phyloP scores from a whole-genome alignment of 2,329 filamentous ascomycete genomes.

The Aspergillus floridensis region DNA sequence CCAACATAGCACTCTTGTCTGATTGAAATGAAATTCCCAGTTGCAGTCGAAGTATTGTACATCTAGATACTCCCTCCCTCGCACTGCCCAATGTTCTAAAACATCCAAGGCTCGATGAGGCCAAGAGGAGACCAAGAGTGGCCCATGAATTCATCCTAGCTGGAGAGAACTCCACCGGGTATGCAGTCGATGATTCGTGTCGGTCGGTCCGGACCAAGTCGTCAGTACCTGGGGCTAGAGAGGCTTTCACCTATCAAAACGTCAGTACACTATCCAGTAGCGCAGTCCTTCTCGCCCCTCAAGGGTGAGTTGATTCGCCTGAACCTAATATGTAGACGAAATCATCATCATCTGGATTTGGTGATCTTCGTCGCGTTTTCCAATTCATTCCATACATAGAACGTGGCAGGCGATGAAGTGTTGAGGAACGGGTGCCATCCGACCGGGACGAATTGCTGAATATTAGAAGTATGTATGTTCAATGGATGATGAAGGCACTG shows the following conservation, averaged over 20 bases:
- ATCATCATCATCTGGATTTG: not conserved
- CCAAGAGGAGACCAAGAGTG: constrained; percentile 5
- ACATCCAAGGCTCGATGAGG: constrained; percentile 2
- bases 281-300: not conserved
- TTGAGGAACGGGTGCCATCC: not conserved
- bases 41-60: not conserved
- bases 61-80: not conserved
- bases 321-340: constrained; percentile 6
- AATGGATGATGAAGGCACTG: too few species aligned
- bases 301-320: constrained; percentile 10
- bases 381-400: not conserved
- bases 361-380: constrained; percentile 1
- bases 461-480: too few species aligned
- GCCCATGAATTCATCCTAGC: constrained; percentile 11
- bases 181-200: constrained; percentile 23
- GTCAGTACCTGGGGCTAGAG: constrained; percentile 24
- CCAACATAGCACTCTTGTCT: not conserved
- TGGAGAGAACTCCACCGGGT: constrained; percentile 15
- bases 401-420: not conserved
- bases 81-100: not conserved
- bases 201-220: constrained; percentile 22
- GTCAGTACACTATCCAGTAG: not conserved
- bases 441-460: not conserved
- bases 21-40: not conserved
- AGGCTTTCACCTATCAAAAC: constrained; percentile 15